Evolutionary conservation across 106 monocot genomes (phyloP).

Genomic region (Alisma plantagoaquatica): DNA sequence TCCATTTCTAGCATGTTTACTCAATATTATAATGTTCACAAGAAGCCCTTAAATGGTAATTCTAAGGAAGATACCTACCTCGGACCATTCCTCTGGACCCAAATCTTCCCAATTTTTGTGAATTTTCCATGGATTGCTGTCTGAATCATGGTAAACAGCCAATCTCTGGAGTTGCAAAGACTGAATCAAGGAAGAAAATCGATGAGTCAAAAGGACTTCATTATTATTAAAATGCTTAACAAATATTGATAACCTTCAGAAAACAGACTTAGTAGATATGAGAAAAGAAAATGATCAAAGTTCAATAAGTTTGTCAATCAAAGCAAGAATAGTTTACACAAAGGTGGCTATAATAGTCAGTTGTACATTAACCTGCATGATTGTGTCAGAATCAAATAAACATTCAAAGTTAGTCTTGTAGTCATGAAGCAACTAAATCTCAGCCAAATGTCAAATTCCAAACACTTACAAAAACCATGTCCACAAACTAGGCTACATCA

Average conservation of each 20-base stretch:
- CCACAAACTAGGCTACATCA: no score
- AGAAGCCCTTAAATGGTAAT: no score
- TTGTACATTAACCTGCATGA: not conserved
- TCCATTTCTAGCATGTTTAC: no score
- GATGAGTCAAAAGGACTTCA: not conserved
- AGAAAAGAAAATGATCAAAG: no score
- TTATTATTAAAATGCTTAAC: no score
- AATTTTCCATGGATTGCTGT: conserved; percentile 63
- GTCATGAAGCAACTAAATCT: no score
- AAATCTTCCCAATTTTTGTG: conserved; percentile 84
- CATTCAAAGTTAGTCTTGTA: not conserved
- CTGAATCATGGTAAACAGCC: conserved; percentile 87
- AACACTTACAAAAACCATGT: no score
- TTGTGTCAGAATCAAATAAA: not conserved
- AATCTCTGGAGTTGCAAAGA: conserved; percentile 76
- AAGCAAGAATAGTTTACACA: not conserved
- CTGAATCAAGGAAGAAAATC: conserved; percentile 28
- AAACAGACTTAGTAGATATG: no score
- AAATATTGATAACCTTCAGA: no score
- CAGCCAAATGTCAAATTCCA: no score
- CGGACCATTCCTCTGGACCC: conserved; percentile 65
- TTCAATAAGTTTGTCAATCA: no score
- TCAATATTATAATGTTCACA: no score
- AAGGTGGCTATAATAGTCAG: not conserved
- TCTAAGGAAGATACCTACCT: conserved; percentile 63